These are phyloP conservation scores for Potentilla sterilis DNA, from an alignment of 306 rosid species.

Conservation along the genomic window DNA sequence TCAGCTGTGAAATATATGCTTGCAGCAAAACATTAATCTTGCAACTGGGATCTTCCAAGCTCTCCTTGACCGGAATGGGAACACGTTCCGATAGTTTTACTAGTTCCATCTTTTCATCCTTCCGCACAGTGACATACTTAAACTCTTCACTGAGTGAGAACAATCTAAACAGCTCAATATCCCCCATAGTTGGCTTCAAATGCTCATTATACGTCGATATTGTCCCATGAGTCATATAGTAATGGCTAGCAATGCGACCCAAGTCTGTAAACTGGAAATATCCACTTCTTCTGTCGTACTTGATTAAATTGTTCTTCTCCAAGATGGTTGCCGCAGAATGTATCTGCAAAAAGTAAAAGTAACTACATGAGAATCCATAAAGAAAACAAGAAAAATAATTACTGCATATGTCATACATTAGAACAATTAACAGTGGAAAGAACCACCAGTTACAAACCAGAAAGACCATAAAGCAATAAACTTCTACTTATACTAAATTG, in stretches of 20 bases:
- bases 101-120: constrained; percentile 91
- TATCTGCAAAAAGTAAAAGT: constrained; percentile 51
- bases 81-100: constrained; percentile 87
- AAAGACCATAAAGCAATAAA: neutral
- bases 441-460: neutral
- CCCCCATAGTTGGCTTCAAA: constrained; percentile 96
- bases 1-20: constrained; percentile 84
- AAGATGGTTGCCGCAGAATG: constrained; percentile 85
- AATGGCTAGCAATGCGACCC: constrained; percentile 96
- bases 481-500: neutral
- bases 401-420: neutral
- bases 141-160: constrained; percentile 97
- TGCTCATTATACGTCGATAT: constrained; percentile 91
- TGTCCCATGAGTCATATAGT: constrained; percentile 90
- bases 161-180: constrained; percentile 82
- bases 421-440: neutral
- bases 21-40: constrained; percentile 93
- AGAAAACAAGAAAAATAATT: neutral
- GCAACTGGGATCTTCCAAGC: constrained; percentile 96
- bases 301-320: constrained; percentile 81
- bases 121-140: constrained; percentile 87
- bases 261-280: constrained; percentile 93
- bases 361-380: constrained; percentile 22
- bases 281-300: constrained; percentile 93
- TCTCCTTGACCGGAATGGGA: constrained; percentile 95